Evolutionary conservation across 345 rosid species (phyloP), one percentile per base, ranked within the genome.

Genomic region (Microthlaspi erraticum): DNA sequence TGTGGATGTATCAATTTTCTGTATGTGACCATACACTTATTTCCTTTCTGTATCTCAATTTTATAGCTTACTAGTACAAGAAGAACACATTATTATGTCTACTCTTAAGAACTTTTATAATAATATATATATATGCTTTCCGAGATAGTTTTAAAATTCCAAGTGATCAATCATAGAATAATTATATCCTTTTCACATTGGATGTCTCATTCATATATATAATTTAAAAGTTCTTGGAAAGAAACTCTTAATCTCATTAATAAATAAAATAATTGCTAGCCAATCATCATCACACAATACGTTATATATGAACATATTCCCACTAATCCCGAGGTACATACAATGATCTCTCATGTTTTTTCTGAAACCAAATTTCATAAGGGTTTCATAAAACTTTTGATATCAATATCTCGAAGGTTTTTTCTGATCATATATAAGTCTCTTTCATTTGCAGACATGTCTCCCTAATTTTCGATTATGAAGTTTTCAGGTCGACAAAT

Each of bases 381-480:
- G 29, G 19, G 8, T 55, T 53, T 42, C 62, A 39, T 53, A 19
- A 41, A 54, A 67, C 10, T 53, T 67, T 7, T 26, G 13, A 42
- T 41, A 53, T 13, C 61, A 53, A 19, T 64, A 20, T 14, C 58
- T 49, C 23, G 14, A 67, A 29, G 43, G 49, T 39, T 67, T 42
- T 41, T 67, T 54, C 2, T 53, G 32, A 31, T 41, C 52, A 67
- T n/a, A n/a, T n/a, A n/a, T n/a, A n/a, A n/a, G n/a, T n/a, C n/a
- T n/a, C n/a, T n/a, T n/a, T n/a, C n/a, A 7, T 32, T 37, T 67
- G 19, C 33, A 54, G 13, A 67, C 53, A 54, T 31, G 8, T 66
- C 31, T 43, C 54, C 31, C 8, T 11, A 4, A 16, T 18, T 43
- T 66, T 52, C 42, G 1, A 16, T 54, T 16, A 54, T 42, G 60